These are phyloP conservation scores for Hansfordia pulvinata DNA, from an alignment of 2,329 filamentous ascomycete species.

Conservation along the genomic window DNA sequence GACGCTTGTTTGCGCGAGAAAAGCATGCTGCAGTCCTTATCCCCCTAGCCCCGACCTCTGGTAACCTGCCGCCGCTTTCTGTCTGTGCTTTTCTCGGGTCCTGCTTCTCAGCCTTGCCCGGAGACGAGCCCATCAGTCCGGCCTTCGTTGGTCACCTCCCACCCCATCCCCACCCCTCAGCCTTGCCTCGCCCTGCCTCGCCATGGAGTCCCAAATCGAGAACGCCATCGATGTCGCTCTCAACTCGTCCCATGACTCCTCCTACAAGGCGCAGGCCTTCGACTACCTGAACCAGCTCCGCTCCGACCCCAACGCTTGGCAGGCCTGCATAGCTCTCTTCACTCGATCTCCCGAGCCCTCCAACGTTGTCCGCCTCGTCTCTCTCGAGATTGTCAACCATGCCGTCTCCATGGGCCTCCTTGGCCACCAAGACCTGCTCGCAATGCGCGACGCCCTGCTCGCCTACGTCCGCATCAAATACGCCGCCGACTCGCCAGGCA, in stretches of 20 bases:
- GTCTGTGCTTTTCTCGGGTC: no score
- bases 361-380: constrained; percentile 78
- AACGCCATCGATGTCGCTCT: constrained; percentile 92
- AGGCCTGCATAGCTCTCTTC: constrained; percentile 78
- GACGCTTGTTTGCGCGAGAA: no score
- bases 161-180: background rate
- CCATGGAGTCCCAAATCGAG: constrained; percentile 50
- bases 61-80: no score
- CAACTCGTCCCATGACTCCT: constrained; percentile 62
- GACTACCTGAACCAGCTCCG: constrained; percentile 70
- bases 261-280: constrained; percentile 70
- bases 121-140: no score
- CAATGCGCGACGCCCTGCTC: constrained; percentile 71
- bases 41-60: no score
- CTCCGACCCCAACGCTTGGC: constrained; percentile 75
- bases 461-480: constrained; percentile 71
- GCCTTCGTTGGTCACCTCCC: constrained; percentile 3
- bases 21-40: no score
- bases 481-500: no score
- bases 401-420: constrained; percentile 71
- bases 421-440: constrained; percentile 56
- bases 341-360: constrained; percentile 60
- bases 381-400: constrained; percentile 86
- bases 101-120: no score
- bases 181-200: constrained; percentile 4